Evolutionary conservation across 257 asterid species (phyloP).

Genomic region (Nicotiana attenuata): DNA sequence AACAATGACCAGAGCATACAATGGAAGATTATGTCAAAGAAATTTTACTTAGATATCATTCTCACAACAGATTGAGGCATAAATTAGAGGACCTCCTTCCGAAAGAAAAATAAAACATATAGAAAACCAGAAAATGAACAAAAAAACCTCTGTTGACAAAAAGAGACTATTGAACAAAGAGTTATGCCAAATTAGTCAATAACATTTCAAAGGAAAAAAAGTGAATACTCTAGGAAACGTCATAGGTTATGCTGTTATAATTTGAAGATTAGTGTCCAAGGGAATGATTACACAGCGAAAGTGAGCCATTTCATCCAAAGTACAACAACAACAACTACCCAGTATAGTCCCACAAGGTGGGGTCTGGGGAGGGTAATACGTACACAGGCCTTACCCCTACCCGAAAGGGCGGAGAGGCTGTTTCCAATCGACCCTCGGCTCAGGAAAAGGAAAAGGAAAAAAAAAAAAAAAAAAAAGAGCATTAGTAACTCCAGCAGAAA

Average conservation of each 20-base stretch:
- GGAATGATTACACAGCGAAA: neutral
- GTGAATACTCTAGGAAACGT: neutral
- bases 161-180: neutral
- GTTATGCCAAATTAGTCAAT: neutral
- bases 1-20: neutral
- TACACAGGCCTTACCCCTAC: too few relatives aligned
- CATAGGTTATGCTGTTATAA: neutral
- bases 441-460: too few relatives aligned
- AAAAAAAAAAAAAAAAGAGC: too few relatives aligned
- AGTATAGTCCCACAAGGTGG: too few relatives aligned
- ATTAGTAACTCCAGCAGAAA: too few relatives aligned
- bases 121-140: neutral
- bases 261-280: neutral
- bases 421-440: too few relatives aligned
- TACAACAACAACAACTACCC: too few relatives aligned
- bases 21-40: neutral
- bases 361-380: too few relatives aligned
- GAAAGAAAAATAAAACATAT: neutral
- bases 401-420: too few relatives aligned
- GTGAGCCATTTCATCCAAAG: neutral
- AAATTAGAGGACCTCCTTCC: neutral
- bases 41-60: neutral
- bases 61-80: neutral
- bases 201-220: neutral
- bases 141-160: neutral